phyloP scores from a whole-genome alignment of 805 yeast species.

The Metschnikowia peoriensis region DNA sequence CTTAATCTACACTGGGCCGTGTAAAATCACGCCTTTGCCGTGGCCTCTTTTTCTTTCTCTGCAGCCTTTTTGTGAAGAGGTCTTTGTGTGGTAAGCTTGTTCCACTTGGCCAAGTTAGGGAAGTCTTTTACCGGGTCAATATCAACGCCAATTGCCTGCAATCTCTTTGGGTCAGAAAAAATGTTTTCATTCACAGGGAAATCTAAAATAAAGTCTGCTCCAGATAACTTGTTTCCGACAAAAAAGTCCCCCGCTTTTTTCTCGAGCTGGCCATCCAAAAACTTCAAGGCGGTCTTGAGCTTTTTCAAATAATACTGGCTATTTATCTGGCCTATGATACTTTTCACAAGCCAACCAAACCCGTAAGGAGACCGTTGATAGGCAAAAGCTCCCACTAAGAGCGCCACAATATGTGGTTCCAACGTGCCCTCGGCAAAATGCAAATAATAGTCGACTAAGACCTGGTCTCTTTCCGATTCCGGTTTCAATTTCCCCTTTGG shows the following conservation, averaged over 20 bases:
- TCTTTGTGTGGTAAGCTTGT: slow-evolving; percentile 13
- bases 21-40: background rate
- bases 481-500: slow-evolving; percentile 37
- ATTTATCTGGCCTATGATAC: slow-evolving; percentile 25
- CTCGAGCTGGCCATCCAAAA: slow-evolving; percentile 29
- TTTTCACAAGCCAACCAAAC: slow-evolving; percentile 20
- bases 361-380: slow-evolving; percentile 29
- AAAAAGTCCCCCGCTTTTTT: slow-evolving; percentile 34
- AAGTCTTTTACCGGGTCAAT: slow-evolving; percentile 8
- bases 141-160: slow-evolving; percentile 9
- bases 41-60: slow-evolving; percentile 8
- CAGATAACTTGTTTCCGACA: slow-evolving; percentile 37
- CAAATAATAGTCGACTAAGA: slow-evolving; percentile 23
- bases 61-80: slow-evolving; percentile 12
- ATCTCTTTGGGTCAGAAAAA: slow-evolving; percentile 10
- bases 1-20: no score
- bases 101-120: slow-evolving; percentile 20
- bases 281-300: slow-evolving; percentile 22
- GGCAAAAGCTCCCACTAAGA: slow-evolving; percentile 27
- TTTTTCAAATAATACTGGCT: slow-evolving; percentile 27
- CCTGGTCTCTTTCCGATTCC: slow-evolving; percentile 30
- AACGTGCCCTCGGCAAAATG: slow-evolving; percentile 27
- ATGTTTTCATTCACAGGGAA: slow-evolving; percentile 30
- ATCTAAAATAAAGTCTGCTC: slow-evolving; percentile 38
- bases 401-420: slow-evolving; percentile 23